Percentiles rank a stretch among this genome's conserved stretches.
Conservation (phyloP, 2,329 filamentous ascomycete genomes). For the Aspergillus amoenus region DNA sequence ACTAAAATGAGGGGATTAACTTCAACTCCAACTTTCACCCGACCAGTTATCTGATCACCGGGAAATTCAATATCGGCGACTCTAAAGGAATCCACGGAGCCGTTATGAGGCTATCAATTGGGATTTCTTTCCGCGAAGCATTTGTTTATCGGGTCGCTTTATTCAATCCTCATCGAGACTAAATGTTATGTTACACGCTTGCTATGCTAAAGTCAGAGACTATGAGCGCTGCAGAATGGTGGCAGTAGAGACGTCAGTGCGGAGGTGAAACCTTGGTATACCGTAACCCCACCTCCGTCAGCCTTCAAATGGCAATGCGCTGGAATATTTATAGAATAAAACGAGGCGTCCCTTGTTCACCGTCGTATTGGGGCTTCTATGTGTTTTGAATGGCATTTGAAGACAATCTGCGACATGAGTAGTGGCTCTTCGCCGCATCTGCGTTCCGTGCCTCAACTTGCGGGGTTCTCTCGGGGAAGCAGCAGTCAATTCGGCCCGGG, state of each 20-base stretch:
- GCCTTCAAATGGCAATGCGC: neutral
- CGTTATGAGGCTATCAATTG: no score
- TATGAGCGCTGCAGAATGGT: no score
- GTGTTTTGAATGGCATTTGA: neutral
- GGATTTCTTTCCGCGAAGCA: neutral
- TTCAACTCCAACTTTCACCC: neutral
- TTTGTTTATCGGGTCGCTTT: no score
- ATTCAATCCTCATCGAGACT: no score
- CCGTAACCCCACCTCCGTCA: neutral
- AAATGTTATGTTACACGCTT: no score
- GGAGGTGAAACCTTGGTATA: no score
- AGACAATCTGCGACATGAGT: neutral
- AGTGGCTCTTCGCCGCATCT: neutral
- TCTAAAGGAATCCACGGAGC: neutral
- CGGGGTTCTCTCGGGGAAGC: conserved; percentile 15
- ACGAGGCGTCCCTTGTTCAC: no score
- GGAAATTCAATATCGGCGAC: neutral
- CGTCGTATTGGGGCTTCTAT: neutral
- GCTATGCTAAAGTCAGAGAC: no score
- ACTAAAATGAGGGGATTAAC: neutral
- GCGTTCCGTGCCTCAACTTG: conserved; percentile 7
- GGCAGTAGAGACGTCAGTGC: no score
- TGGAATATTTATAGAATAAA: no score
- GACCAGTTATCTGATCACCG: neutral
- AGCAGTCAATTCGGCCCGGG: conserved; percentile 17